A percentile compares a stretch with the other conserved stretches of the same genome.
Evolutionary conservation across 805 yeast genomes (phyloP).

Genomic region (Candida qinlingensis): DNA sequence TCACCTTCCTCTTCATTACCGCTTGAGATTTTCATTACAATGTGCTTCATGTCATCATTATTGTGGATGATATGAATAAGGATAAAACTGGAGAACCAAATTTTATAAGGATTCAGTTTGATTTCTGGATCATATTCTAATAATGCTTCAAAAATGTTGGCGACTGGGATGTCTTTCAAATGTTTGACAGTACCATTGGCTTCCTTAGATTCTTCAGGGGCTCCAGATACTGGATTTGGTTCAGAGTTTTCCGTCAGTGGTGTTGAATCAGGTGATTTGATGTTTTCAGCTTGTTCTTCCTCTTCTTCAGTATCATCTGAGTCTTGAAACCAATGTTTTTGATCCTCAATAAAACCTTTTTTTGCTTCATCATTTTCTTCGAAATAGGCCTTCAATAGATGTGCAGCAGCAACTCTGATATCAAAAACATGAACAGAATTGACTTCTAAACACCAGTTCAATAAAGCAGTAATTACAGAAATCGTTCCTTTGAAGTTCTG

Average conservation of each 20-base stretch:
- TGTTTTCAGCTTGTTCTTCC: neutral
- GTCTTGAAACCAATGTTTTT: slow-evolving; percentile 40
- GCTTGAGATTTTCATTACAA: slow-evolving; percentile 43
- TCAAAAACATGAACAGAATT: slow-evolving; percentile 85
- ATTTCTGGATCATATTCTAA: slow-evolving; percentile 71
- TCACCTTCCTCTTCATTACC: slow-evolving; percentile 63
- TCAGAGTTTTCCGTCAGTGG: too few species aligned
- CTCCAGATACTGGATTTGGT: too few species aligned
- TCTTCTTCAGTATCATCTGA: slow-evolving; percentile 19
- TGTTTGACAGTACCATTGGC: slow-evolving; percentile 1
- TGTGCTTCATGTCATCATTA: slow-evolving; percentile 40
- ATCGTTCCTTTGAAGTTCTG: slow-evolving; percentile 32
- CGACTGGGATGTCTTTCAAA: slow-evolving; percentile 30
- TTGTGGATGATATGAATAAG: slow-evolving; percentile 59
- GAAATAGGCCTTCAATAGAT: slow-evolving; percentile 64
- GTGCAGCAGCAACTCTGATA: slow-evolving; percentile 66
- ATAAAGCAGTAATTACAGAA: slow-evolving; percentile 68
- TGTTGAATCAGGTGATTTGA: neutral
- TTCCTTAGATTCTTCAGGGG: neutral
- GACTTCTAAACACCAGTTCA: slow-evolving; percentile 76
- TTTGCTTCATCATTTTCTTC: slow-evolving; percentile 58
- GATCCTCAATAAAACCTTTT: slow-evolving; percentile 58
- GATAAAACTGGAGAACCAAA: slow-evolving; percentile 76
- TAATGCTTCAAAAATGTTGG: slow-evolving; percentile 64
- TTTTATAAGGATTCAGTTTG: slow-evolving; percentile 76